Conservation (phyloP, 2,329 filamentous ascomycete species). For the Colletotrichum salicis region DNA sequence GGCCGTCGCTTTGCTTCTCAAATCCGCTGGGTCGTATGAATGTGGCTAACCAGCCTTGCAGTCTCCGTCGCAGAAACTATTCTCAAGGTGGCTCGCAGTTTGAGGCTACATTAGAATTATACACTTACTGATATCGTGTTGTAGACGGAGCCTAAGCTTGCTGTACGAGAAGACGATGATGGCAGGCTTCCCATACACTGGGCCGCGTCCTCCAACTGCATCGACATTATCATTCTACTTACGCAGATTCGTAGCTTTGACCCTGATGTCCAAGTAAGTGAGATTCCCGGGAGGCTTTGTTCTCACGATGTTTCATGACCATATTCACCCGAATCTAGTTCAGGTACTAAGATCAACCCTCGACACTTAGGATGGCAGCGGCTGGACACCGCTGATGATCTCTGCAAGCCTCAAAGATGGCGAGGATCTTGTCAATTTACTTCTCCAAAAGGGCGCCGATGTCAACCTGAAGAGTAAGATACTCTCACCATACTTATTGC, state of each 20-base stretch:
- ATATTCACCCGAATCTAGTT: background rate
- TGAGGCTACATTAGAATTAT: constrained; percentile 43
- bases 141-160: constrained; percentile 82
- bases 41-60: constrained; percentile 47
- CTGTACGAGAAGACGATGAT: constrained; percentile 80
- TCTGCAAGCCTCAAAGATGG: constrained; percentile 78
- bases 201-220: constrained; percentile 86
- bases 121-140: background rate
- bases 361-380: constrained; percentile 72
- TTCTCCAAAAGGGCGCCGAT: constrained; percentile 77
- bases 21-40: background rate
- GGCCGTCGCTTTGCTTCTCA: background rate
- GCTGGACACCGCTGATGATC: constrained; percentile 89
- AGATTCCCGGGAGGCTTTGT: background rate
- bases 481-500: background rate
- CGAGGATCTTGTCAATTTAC: constrained; percentile 73
- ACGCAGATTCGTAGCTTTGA: constrained; percentile 80
- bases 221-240: constrained; percentile 79
- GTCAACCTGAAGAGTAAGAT: constrained; percentile 75
- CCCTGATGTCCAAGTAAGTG: constrained; percentile 77
- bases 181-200: constrained; percentile 93
- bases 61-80: constrained; percentile 76
- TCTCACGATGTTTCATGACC: background rate
- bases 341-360: background rate
- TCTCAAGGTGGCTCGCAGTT: constrained; percentile 41